A percentile compares a stretch with the other conserved stretches of the same genome.
Evolutionary conservation across 164 flowering plant genomes (phyloP).

Genomic region (Echeveria elegans): DNA sequence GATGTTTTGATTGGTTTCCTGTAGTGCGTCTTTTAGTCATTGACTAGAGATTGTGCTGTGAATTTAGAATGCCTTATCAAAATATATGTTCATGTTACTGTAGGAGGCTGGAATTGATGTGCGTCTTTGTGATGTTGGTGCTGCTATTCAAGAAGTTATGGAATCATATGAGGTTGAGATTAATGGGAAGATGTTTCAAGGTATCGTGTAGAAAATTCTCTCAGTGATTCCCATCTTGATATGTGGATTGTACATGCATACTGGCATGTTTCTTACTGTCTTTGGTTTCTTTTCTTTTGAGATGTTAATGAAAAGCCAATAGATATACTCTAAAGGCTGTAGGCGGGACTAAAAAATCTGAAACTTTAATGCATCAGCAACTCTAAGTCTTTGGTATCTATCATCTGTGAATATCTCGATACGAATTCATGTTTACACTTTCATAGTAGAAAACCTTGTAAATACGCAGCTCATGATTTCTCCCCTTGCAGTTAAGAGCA

Average conservation of each 20-base stretch:
- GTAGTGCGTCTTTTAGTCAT: too few relatives aligned
- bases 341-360: too few relatives aligned
- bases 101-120: slow-evolving; percentile 98
- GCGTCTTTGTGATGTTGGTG: slow-evolving; percentile 95
- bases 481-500: slow-evolving; percentile 73
- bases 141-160: slow-evolving; percentile 99
- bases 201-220: slow-evolving; percentile 25
- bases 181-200: slow-evolving; percentile 86
- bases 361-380: too few relatives aligned
- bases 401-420: too few relatives aligned
- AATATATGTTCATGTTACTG: slow-evolving; percentile 1
- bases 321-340: too few relatives aligned
- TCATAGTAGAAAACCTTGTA: not conserved
- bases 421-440: not conserved
- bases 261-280: not conserved
- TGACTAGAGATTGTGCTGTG: not conserved
- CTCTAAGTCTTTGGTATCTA: too few relatives aligned
- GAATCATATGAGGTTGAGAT: slow-evolving; percentile 98
- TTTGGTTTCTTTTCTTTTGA: not conserved
- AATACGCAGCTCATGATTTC: not conserved
- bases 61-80: not conserved
- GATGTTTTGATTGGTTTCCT: too few relatives aligned
- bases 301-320: too few relatives aligned
- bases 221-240: too few relatives aligned
- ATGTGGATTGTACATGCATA: too few relatives aligned